Percentiles rank a stretch among this genome's conserved stretches.
These are phyloP conservation scores for Termitomyces sp. DNA, from an alignment of 768 basidiomycete genomes.

Conservation along the genomic window DNA sequence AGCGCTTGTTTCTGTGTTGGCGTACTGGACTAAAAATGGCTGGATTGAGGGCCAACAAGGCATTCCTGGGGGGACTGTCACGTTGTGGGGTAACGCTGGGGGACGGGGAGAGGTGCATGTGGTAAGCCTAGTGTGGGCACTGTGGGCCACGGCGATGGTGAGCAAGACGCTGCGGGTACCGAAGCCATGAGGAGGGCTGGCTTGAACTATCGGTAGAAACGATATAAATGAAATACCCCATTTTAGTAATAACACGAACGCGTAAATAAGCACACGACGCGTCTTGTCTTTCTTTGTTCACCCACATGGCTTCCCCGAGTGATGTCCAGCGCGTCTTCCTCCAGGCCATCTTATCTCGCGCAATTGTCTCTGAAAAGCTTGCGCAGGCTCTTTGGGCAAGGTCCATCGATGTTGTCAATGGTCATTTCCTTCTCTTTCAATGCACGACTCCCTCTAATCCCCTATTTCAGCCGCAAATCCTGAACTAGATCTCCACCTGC, in stretches of 20 bases:
- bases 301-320: conserved; percentile 37
- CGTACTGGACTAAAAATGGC: conserved; percentile 77
- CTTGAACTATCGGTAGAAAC: neutral
- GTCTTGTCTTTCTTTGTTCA: conserved; percentile 11
- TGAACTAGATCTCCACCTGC: conserved; percentile 37
- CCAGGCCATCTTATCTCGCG: conserved; percentile 71
- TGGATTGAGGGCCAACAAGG: conserved; percentile 80
- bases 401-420: conserved; percentile 61
- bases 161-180: conserved; percentile 93
- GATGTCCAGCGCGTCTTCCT: conserved; percentile 77
- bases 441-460: conserved; percentile 6
- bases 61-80: conserved; percentile 68
- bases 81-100: conserved; percentile 64
- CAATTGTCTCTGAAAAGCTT: conserved; percentile 57
- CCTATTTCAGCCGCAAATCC: conserved; percentile 43
- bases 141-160: conserved; percentile 96
- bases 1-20: conserved; percentile 69
- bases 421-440: conserved; percentile 28
- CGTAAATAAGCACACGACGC: conserved; percentile 12
- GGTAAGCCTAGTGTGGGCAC: conserved; percentile 68
- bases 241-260: conserved; percentile 7
- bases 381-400: conserved; percentile 64
- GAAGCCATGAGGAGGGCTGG: conserved; percentile 41
- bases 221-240: conserved; percentile 7
- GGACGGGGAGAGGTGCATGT: conserved; percentile 83